Evolutionary conservation across 495 filamentous ascomycete species (phyloP).

Genomic region (Paragyromitra xinjiangensis): DNA sequence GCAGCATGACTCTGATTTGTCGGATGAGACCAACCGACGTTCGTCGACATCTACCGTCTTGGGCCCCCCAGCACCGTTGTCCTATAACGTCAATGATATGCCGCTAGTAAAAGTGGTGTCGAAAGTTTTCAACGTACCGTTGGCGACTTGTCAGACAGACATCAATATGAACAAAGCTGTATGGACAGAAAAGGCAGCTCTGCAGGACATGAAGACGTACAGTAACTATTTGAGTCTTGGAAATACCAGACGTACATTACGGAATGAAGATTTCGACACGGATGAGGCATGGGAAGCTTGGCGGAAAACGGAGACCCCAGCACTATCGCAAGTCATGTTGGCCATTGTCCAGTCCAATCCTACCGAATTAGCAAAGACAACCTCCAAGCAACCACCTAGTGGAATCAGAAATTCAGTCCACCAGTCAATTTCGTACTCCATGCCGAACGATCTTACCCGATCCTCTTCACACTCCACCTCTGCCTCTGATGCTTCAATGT

Average conservation of each 20-base stretch:
- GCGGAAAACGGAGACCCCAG: constrained; percentile 83
- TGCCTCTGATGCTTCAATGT: constrained; percentile 56
- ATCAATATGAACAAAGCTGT: constrained; percentile 78
- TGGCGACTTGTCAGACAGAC: constrained; percentile 80
- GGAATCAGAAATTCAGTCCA: constrained; percentile 33
- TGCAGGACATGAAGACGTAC: constrained; percentile 91
- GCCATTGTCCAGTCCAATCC: constrained; percentile 86
- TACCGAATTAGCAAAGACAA: constrained; percentile 73
- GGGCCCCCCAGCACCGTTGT: constrained; percentile 77
- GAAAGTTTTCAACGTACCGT: constrained; percentile 80
- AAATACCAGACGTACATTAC: constrained; percentile 78
- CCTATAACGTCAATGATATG: constrained; percentile 97
- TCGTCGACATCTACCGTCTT: constrained; percentile 63
- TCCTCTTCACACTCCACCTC: constrained; percentile 45
- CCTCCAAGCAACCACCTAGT: constrained; percentile 46
- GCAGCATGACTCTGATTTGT: constrained; percentile 91
- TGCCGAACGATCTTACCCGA: constrained; percentile 37
- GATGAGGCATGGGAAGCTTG: constrained; percentile 90
- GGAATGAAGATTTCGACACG: constrained; percentile 85
- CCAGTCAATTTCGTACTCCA: constrained; percentile 40
- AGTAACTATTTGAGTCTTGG: constrained; percentile 81
- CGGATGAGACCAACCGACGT: constrained; percentile 59
- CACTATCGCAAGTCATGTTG: constrained; percentile 90
- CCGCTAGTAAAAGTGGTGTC: constrained; percentile 85
- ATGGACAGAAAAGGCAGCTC: constrained; percentile 91